Base-by-base conservation (phyloP, 2,329 filamentous ascomycete species). In the Aureobasidium vineae region DNA sequence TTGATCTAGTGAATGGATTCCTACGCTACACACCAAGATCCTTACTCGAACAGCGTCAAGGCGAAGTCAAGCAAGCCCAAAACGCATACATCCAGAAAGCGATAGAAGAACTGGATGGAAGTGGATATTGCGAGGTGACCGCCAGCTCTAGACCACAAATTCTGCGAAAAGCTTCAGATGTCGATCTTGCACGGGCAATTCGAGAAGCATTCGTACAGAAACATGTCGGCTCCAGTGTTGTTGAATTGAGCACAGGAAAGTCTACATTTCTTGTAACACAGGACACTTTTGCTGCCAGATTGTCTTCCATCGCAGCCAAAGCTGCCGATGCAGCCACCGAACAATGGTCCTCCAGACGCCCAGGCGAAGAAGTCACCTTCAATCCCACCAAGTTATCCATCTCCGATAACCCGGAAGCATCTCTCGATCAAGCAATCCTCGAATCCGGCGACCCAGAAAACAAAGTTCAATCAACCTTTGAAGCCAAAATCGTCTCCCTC, bases 21-120 rank as follows among this genome's bases (percentile, higher is more conserved):
- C n/a, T 65, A 40, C 21, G 26, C 26, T 65, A 40, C 23, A 57
- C 41, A 4, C 63, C 63, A 50, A 21, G 56, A 23, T 56, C 63
- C 1, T 2, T 26, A 11, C n/a, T 57, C 1, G 33, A 49, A 15
- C 15, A 65, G 28, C 63, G 47, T 11, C 11, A 65, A 50, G 26
- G 15, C 31, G n/a, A 65, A 31, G 21, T 40, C 15, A n/a, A 65
- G 38, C 49, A 54, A 45, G 49, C 61, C 15, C 26, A 43, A 8
- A 28, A 64, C 15, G 38, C 61, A 4, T 64, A 43, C 19, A 45
- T 45, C 10, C 16, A 45, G 16, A 53, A 45, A 33, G 47, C 47
- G 16, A 26, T 45, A 3, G 49, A 31, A 7, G 47, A 54, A 3
- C 49, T 64, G n/a, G 15, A 7, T 6, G 15, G 1, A 19, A 43